These are phyloP conservation scores for Gorgonomyces haynaldii DNA, from an alignment of 192 early-diverging fungal species.

Conservation along the genomic window DNA sequence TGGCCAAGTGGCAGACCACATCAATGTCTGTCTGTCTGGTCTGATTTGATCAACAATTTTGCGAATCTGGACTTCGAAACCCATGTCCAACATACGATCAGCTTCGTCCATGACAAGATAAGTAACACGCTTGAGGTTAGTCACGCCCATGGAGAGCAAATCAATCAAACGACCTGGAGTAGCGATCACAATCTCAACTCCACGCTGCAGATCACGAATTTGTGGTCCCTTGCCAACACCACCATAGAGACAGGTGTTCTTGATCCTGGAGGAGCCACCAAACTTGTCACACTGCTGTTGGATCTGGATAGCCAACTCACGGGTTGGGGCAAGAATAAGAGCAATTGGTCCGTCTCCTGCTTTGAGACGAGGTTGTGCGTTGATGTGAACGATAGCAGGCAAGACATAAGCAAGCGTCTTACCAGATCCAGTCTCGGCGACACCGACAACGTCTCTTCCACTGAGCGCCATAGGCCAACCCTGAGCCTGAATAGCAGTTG, in stretches of 20 bases:
- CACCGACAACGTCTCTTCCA: slow-evolving; percentile 72
- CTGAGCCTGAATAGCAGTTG: slow-evolving; percentile 92
- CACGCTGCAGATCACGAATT: slow-evolving; percentile 69
- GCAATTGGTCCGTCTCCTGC: slow-evolving; percentile 96
- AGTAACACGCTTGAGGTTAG: slow-evolving; percentile 87
- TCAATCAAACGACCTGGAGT: slow-evolving; percentile 97
- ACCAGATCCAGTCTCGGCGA: slow-evolving; percentile 48
- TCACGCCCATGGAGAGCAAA: slow-evolving; percentile 78
- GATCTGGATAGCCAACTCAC: slow-evolving; percentile 96
- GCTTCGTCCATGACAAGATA: slow-evolving; percentile 97
- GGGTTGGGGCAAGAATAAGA: slow-evolving; percentile 88
- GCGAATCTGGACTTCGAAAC: slow-evolving; percentile 96
- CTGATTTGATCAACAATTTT: slow-evolving; percentile 90
- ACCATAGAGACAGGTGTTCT: slow-evolving; percentile 92
- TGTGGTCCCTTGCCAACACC: slow-evolving; percentile 87
- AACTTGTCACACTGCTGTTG: slow-evolving; percentile 92
- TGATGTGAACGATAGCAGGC: slow-evolving; percentile 97
- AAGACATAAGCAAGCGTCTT: slow-evolving; percentile 92
- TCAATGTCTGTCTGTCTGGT: slow-evolving; percentile 94
- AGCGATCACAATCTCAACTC: slow-evolving; percentile 94
- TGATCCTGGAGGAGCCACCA: slow-evolving; percentile 74
- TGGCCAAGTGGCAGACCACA: slow-evolving; percentile 99
- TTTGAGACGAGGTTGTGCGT: slow-evolving; percentile 83
- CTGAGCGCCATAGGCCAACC: slow-evolving; percentile 98
- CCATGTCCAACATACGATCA: slow-evolving; percentile 99